Evolutionary conservation across 2,329 filamentous ascomycete species (phyloP).

Genomic region (Myriosclerotinia duriaeana): DNA sequence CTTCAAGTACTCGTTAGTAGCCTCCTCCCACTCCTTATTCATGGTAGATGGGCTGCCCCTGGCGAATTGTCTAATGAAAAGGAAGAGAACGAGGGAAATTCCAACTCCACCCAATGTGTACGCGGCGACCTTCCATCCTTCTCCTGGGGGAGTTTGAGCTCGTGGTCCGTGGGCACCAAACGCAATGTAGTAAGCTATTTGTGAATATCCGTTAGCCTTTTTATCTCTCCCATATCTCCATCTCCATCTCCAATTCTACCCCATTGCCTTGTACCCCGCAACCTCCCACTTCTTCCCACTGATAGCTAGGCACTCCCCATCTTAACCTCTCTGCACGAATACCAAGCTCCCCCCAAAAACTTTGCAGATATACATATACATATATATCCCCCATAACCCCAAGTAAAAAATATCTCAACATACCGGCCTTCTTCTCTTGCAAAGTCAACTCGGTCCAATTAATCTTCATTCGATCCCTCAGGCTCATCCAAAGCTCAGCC

Average conservation of each 20-base stretch:
- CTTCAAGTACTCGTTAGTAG: slow-evolving; percentile 89
- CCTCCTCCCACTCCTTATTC: slow-evolving; percentile 97
- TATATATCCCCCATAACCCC: background rate
- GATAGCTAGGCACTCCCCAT: background rate
- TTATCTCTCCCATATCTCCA: background rate
- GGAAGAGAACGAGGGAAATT: slow-evolving; percentile 70
- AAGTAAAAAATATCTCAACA: slow-evolving; percentile 42
- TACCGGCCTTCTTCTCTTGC: slow-evolving; percentile 99
- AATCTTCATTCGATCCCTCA: slow-evolving; percentile 97
- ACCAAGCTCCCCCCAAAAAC: background rate
- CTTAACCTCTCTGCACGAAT: background rate
- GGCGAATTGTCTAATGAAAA: slow-evolving; percentile 67
- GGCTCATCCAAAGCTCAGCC: slow-evolving; percentile 97
- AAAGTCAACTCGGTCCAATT: slow-evolving; percentile 94
- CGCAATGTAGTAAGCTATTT: slow-evolving; percentile 94
- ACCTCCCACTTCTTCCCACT: background rate
- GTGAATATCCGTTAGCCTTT: slow-evolving; percentile 3
- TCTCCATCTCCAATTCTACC: slow-evolving; percentile 5
- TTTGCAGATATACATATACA: background rate
- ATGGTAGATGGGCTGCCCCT: slow-evolving; percentile 77
- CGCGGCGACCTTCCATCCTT: slow-evolving; percentile 74
- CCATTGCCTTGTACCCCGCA: background rate
- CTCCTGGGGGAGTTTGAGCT: slow-evolving; percentile 76
- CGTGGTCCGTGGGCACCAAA: slow-evolving; percentile 96
- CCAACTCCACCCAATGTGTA: slow-evolving; percentile 69